A percentile compares a stretch with the other conserved stretches of the same genome.
These are phyloP conservation scores for Aurantiochytrium sp. DNA, from an alignment of 108 stramenopile species.

Conservation along the genomic window DNA sequence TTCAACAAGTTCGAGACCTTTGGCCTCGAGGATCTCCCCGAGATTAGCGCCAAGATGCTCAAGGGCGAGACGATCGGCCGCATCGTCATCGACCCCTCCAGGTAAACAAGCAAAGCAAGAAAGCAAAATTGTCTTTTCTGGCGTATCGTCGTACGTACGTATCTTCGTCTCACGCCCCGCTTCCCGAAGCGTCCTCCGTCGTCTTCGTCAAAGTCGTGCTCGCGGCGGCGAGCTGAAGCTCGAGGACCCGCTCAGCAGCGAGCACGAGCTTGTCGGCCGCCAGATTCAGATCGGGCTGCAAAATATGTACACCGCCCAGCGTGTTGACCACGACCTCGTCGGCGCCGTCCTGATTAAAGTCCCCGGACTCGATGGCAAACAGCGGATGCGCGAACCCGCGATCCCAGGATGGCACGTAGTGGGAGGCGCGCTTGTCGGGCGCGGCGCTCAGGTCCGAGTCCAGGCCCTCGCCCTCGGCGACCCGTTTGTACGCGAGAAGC, in stretches of 20 bases:
- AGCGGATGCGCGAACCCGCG: neutral
- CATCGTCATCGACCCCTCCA: neutral
- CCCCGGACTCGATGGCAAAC: neutral
- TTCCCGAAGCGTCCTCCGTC: no score
- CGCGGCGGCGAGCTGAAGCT: neutral
- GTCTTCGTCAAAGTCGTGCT: no score
- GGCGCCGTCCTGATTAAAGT: neutral
- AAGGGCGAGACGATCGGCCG: neutral
- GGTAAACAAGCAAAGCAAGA: neutral
- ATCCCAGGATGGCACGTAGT: neutral
- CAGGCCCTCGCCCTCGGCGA: neutral
- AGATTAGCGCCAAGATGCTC: neutral
- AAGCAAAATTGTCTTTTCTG: no score
- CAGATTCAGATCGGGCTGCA: neutral
- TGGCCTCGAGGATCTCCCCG: neutral
- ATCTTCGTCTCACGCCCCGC: no score
- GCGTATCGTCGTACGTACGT: no score
- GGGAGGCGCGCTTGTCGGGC: neutral
- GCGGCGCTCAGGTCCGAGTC: neutral
- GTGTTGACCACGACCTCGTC: slow-evolving; percentile 23
- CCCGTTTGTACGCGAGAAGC: neutral
- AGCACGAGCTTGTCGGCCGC: neutral
- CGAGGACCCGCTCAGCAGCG: neutral
- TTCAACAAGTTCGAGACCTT: neutral
- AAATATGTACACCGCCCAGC: neutral